These are phyloP conservation scores for Metarhizium brunneum DNA, from an alignment of 2,329 filamentous ascomycete genomes.

Conservation along the genomic window DNA sequence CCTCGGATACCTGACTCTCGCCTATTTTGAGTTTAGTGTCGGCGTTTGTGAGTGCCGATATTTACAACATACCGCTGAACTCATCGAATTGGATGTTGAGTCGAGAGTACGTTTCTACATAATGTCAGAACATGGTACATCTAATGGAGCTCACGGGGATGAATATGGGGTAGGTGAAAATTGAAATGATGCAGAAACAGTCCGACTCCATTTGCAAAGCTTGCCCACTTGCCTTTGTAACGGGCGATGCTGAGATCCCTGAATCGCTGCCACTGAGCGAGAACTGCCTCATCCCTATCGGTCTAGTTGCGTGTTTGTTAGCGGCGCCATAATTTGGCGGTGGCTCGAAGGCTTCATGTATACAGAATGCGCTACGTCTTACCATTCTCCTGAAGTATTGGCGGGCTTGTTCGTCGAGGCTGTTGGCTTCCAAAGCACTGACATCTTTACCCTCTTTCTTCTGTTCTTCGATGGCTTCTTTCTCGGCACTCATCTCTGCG, in stretches of 20 bases:
- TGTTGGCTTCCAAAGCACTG: slow-evolving; percentile 38
- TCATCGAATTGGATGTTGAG: slow-evolving; percentile 65
- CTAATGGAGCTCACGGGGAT: neutral
- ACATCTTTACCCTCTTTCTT: slow-evolving; percentile 44
- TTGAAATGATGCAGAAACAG: neutral
- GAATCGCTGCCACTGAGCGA: slow-evolving; percentile 57
- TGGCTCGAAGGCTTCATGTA: no score
- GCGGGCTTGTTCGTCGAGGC: slow-evolving; percentile 65
- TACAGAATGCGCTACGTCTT: neutral
- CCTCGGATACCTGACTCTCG: slow-evolving; percentile 62
- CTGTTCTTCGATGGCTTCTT: slow-evolving; percentile 51
- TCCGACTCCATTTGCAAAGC: neutral
- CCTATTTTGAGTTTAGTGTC: slow-evolving; percentile 32
- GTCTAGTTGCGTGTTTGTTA: slow-evolving; percentile 25
- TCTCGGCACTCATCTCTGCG: slow-evolving; percentile 55
- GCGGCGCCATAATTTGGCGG: neutral
- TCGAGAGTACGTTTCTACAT: slow-evolving; percentile 51
- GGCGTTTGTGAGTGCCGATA: neutral
- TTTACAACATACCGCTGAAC: slow-evolving; percentile 31
- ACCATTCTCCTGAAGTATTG: slow-evolving; percentile 60
- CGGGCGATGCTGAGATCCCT: slow-evolving; percentile 57
- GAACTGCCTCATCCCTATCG: slow-evolving; percentile 51
- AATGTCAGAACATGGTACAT: neutral
- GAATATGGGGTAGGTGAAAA: neutral
- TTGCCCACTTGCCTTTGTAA: slow-evolving; percentile 37